Base-by-base conservation (phyloP, 2,329 filamentous ascomycete species). In the Xylariaceae sp. region DNA sequence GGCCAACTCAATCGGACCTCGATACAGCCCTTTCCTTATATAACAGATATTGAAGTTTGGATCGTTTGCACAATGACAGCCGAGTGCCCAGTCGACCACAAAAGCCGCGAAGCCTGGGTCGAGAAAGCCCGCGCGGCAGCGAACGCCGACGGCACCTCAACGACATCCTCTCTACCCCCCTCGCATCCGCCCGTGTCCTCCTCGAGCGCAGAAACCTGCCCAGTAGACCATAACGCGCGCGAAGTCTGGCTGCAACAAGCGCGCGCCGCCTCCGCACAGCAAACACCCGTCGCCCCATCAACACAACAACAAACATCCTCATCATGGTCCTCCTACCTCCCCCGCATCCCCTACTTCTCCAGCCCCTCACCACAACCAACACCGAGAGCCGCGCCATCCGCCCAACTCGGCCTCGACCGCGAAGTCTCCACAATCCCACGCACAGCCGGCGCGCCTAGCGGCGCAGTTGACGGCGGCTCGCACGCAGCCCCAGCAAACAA, bases 61-160 rank as follows among this genome's bases (percentile, higher is more conserved):
- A 1, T 5, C 13, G 0, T 9, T 1, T 9, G 15, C 49, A 35
- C 49, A 4, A 51, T 51, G 49, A 51, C 23, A 2, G 10, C 49
- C 37, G 49, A 35, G 59, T 97, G 94, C 70, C 94, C 94, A 4
- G 91, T 97, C 70, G 92, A 97, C 76, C 89, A 92, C 76, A 89
- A 90, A 70, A 88, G 91, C 55, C 88, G 94, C 69, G 88, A 92
- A 69, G 85, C 88, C 68, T 99, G 93, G 93, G 82, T 97, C 44
- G 80, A 82, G 59, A 85, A 90, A 71, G 85, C 87, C 47, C 78
- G 76, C 63, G 74, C 71, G 61, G 59, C 76, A 65, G 60, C 51
- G 11, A 55, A 47, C 18, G 18, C 61, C 35, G 65, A 71, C 51
- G 5, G 5, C 23, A 1, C 23, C 1, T 30, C 23, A 1, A 6